These are phyloP conservation scores for Coffea canephora DNA, from an alignment of 257 asterid genomes.

Conservation along the genomic window DNA sequence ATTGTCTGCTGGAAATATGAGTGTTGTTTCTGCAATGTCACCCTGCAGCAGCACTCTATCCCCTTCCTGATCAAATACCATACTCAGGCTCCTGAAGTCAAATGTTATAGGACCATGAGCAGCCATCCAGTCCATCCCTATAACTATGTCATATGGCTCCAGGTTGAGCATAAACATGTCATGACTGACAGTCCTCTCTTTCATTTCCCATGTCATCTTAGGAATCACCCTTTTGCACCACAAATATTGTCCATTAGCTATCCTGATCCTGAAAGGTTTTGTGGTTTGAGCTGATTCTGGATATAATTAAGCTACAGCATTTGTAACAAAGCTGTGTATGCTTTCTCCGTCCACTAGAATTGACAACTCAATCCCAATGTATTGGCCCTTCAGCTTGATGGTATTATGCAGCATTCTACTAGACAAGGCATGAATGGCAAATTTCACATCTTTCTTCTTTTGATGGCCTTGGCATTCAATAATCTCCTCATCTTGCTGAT, in stretches of 20 bases:
- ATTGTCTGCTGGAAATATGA: too few relatives aligned
- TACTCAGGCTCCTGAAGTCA: too few relatives aligned
- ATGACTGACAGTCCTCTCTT: neutral
- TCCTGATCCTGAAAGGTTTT: neutral
- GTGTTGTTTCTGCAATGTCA: neutral
- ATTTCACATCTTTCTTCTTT: too few relatives aligned
- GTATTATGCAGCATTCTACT: too few relatives aligned
- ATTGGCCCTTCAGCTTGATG: neutral
- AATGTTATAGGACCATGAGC: too few relatives aligned
- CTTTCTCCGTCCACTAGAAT: neutral
- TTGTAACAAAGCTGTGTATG: too few relatives aligned
- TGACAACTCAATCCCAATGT: too few relatives aligned
- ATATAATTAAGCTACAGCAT: too few relatives aligned
- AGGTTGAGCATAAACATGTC: neutral
- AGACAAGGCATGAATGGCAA: too few relatives aligned
- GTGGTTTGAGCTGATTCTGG: too few relatives aligned
- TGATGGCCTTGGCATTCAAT: too few relatives aligned
- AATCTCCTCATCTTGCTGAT: too few relatives aligned
- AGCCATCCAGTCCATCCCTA: neutral
- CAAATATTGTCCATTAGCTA: neutral
- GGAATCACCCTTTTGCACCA: rapidly evolving
- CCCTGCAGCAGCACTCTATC: neutral
- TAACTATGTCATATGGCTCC: neutral
- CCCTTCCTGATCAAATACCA: neutral
- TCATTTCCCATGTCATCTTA: neutral